Evolutionary conservation across 306 rosid species (phyloP).

Genomic region (Quercus variabilis): DNA sequence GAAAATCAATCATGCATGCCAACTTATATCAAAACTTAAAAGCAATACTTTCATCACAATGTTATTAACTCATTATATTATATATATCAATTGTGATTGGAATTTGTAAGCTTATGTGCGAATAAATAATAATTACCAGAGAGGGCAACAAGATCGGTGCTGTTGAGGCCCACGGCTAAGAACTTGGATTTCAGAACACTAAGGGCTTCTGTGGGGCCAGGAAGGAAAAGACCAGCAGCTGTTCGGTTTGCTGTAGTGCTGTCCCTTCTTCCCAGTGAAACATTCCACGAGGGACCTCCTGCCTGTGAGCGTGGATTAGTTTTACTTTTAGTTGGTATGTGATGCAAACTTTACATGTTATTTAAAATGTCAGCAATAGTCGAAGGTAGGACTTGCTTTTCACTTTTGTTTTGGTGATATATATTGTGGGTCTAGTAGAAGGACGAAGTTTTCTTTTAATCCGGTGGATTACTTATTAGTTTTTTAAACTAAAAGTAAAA

Average conservation of each 20-base stretch:
- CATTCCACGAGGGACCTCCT: conserved; percentile 46
- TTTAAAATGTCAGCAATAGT: too few relatives aligned
- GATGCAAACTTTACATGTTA: background rate
- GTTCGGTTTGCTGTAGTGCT: conserved; percentile 39
- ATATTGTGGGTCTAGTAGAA: too few relatives aligned
- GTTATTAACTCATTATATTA: too few relatives aligned
- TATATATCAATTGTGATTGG: too few relatives aligned
- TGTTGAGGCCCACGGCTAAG: conserved; percentile 15
- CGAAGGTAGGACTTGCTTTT: too few relatives aligned
- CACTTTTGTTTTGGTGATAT: too few relatives aligned
- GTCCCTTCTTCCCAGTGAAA: conserved; percentile 54
- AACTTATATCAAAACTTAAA: background rate
- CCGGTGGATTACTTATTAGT: too few relatives aligned
- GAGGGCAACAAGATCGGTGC: conserved; percentile 52
- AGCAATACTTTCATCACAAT: background rate
- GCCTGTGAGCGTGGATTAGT: conserved; percentile 18
- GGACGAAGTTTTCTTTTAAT: too few relatives aligned
- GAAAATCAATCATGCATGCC: background rate
- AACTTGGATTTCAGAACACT: conserved; percentile 15
- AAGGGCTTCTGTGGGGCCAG: conserved; percentile 18
- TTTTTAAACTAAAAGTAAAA: too few relatives aligned
- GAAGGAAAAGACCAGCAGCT: conserved; percentile 36
- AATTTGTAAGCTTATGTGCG: background rate
- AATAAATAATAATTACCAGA: conserved; percentile 36
- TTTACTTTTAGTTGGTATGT: background rate